Evolutionary conservation across 345 rosid genomes (phyloP).

Genomic region (Salix arbutifolia): DNA sequence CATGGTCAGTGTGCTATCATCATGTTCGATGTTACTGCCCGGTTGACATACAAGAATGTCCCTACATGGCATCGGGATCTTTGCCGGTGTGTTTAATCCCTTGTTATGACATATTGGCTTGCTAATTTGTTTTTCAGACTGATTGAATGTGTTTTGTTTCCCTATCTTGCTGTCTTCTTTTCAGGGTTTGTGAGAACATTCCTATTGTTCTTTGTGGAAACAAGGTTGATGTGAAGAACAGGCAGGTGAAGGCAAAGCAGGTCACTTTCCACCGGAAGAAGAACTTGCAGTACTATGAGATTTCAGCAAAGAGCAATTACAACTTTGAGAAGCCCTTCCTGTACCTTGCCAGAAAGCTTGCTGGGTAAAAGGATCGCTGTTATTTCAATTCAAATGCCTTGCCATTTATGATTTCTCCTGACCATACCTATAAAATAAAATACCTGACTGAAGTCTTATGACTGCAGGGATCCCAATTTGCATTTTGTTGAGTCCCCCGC

Average conservation of each 20-base stretch:
- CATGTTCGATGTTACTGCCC: constrained; percentile 96
- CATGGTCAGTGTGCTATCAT: constrained; percentile 98
- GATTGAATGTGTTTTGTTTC: too few relatives aligned
- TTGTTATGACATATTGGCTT: too few relatives aligned
- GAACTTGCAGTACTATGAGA: constrained; percentile 55
- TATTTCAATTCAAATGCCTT: neutral
- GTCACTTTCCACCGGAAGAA: constrained; percentile 54
- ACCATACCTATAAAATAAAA: neutral
- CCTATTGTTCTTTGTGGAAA: constrained; percentile 58
- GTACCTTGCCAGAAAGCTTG: constrained; percentile 54
- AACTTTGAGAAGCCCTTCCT: constrained; percentile 57
- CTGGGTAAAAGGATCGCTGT: constrained; percentile 28
- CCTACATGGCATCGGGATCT: constrained; percentile 99
- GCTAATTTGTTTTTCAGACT: too few relatives aligned
- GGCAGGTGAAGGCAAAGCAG: constrained; percentile 57
- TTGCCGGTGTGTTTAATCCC: constrained; percentile 49
- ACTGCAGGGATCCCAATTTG: constrained; percentile 61
- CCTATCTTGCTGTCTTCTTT: neutral
- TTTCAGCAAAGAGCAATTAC: constrained; percentile 57
- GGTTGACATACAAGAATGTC: constrained; percentile 96
- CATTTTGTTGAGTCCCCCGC: constrained; percentile 97
- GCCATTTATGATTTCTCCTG: neutral
- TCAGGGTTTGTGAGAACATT: constrained; percentile 52
- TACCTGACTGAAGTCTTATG: neutral
- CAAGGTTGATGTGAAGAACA: constrained; percentile 57